phyloP scores from a whole-genome alignment of 345 rosid species.

The Arabis alpina region DNA sequence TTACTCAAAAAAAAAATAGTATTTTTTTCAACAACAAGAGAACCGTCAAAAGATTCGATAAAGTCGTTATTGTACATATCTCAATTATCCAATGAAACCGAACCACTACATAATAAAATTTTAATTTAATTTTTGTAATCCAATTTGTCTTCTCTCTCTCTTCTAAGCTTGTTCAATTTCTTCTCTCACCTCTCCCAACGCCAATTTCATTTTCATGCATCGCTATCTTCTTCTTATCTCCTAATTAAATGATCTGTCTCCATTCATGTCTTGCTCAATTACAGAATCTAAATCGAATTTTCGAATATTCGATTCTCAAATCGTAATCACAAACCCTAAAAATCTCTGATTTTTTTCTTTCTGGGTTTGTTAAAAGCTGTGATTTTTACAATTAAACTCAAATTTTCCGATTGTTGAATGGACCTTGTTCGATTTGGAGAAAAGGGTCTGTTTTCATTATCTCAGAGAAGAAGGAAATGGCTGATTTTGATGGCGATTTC shows the following conservation, averaged over 20 bases:
- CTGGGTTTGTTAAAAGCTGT: neutral
- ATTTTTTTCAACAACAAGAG: neutral
- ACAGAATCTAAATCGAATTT: neutral
- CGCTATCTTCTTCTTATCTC: constrained; percentile 27
- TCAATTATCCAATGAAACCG: constrained; percentile 27
- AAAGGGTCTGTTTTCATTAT: constrained; percentile 49
- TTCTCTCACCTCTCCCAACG: neutral
- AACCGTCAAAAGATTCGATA: neutral
- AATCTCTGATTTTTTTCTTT: neutral
- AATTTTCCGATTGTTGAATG: constrained; percentile 44
- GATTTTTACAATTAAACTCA: neutral
- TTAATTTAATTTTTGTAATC: neutral
- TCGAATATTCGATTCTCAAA: neutral
- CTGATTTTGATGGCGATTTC: constrained; percentile 56
- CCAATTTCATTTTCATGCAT: constrained; percentile 31
- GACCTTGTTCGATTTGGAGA: constrained; percentile 53
- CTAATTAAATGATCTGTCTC: neutral
- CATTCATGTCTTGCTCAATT: neutral
- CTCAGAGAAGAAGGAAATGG: constrained; percentile 68
- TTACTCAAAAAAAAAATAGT: too few relatives aligned
- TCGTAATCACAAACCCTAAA: constrained; percentile 13
- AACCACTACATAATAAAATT: neutral
- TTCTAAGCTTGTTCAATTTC: constrained; percentile 2
- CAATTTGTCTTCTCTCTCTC: constrained; percentile 30
- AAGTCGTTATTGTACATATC: neutral